These are phyloP conservation scores for Pythium utonaiense DNA, from an alignment of 352 stramenopile genomes.

Conservation along the genomic window DNA sequence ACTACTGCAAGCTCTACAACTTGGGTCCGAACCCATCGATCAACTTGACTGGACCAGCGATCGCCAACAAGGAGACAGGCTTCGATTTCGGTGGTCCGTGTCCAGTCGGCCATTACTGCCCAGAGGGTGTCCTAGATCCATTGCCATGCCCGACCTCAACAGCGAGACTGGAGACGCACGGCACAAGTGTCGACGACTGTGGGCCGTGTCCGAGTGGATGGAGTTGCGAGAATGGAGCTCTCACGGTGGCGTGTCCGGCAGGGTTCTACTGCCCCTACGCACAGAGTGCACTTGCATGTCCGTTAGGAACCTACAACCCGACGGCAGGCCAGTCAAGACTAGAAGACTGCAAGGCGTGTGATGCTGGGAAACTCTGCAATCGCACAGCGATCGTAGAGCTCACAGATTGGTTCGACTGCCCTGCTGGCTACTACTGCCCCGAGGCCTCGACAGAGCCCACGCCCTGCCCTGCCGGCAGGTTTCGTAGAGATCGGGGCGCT, in stretches of 20 bases:
- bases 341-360: constrained; percentile 59
- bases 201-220: constrained; percentile 80
- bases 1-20: constrained; percentile 80
- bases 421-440: constrained; percentile 68
- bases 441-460: constrained; percentile 30
- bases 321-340: constrained; percentile 30
- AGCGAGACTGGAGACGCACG: constrained; percentile 49
- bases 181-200: constrained; percentile 53
- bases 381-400: constrained; percentile 56
- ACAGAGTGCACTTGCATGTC: constrained; percentile 46
- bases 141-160: constrained; percentile 60
- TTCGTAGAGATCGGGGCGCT: constrained; percentile 30
- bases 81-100: constrained; percentile 68
- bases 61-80: constrained; percentile 15
- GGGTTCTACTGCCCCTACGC: constrained; percentile 54
- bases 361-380: constrained; percentile 72
- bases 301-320: constrained; percentile 57
- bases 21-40: constrained; percentile 42
- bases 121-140: constrained; percentile 63
- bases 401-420: constrained; percentile 53
- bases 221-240: constrained; percentile 75
- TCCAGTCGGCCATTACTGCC: constrained; percentile 73
- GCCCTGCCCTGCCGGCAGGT: constrained; percentile 50
- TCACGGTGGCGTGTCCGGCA: constrained; percentile 56
- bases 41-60: not conserved